A percentile compares a stretch with the other conserved stretches of the same genome.
phyloP scores from a whole-genome alignment of 140 eudicot genomes.

The Bidens hawaiensis region DNA sequence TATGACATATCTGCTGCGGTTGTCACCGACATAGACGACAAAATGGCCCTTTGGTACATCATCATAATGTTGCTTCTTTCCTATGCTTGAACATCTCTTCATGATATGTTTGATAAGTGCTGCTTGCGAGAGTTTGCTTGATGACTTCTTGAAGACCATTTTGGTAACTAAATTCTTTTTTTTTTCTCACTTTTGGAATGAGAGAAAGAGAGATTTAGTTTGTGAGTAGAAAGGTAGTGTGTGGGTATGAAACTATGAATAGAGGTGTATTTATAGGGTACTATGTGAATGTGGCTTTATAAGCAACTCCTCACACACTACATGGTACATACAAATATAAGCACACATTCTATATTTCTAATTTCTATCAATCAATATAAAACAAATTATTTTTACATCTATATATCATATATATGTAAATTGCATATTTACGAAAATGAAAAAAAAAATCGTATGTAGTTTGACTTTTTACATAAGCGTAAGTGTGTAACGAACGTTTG shows the following conservation, averaged over 20 bases:
- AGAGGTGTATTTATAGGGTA: conserved; percentile 27
- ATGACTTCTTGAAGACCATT: conserved; percentile 47
- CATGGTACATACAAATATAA: neutral
- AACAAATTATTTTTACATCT: too few relatives aligned
- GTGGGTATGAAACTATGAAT: conserved; percentile 12
- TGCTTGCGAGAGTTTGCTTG: conserved; percentile 58
- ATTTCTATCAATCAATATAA: too few relatives aligned
- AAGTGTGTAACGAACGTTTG: too few relatives aligned
- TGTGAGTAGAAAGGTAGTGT: conserved; percentile 17
- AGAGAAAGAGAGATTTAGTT: conserved; percentile 17
- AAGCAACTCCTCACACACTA: neutral
- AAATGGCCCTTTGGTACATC: conserved; percentile 90
- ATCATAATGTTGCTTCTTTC: conserved; percentile 43
- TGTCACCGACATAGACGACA: conserved; percentile 66
- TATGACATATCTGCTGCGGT: conserved; percentile 55
- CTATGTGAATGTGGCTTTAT: conserved; percentile 7
- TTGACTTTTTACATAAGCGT: too few relatives aligned
- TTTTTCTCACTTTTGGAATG: neutral
- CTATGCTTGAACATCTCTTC: conserved; percentile 62
- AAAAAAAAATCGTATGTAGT: too few relatives aligned
- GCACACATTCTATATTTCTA: too few relatives aligned
- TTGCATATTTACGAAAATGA: too few relatives aligned
- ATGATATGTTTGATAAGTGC: conserved; percentile 54
- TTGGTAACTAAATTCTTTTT: neutral
- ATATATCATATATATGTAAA: too few relatives aligned